These are phyloP conservation scores for Herpetospermum pedunculosum DNA, from an alignment of 306 rosid genomes.

Conservation along the genomic window DNA sequence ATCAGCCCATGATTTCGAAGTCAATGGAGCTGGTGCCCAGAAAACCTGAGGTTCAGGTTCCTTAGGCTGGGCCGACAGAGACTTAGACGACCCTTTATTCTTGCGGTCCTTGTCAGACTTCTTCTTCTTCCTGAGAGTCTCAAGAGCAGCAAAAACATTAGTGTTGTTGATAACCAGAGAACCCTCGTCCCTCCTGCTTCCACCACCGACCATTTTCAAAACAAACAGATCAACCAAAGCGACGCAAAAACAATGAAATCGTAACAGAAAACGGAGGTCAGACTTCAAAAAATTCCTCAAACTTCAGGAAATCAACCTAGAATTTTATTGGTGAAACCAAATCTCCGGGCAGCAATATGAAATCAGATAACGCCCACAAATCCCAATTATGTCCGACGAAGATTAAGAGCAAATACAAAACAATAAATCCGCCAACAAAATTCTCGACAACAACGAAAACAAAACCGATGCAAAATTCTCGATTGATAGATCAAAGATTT, in stretches of 20 bases:
- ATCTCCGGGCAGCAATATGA: background rate
- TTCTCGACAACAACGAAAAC: background rate
- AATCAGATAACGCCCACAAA: background rate
- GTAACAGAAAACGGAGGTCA: background rate
- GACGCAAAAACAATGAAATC: background rate
- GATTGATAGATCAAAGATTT: conserved; percentile 23
- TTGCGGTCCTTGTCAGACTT: conserved; percentile 75
- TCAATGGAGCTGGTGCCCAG: conserved; percentile 77
- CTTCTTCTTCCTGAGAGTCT: conserved; percentile 82
- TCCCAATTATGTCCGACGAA: background rate
- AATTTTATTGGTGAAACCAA: background rate
- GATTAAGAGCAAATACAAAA: background rate
- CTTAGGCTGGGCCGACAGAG: conserved; percentile 26
- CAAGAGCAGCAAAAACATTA: conserved; percentile 86
- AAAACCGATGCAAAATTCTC: background rate
- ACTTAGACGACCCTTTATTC: conserved; percentile 47
- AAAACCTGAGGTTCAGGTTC: conserved; percentile 49
- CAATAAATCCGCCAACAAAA: background rate
- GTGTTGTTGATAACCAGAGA: conserved; percentile 64
- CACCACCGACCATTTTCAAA: conserved; percentile 66
- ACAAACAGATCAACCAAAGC: conserved; percentile 25
- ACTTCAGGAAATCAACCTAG: background rate
- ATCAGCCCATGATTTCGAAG: conserved; percentile 75
- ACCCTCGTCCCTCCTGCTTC: conserved; percentile 81
- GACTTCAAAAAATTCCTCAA: background rate